Evolutionary conservation across 768 basidiomycete genomes (phyloP), one percentile per base, ranked within the genome.

Genomic region (Brasilioporus rufonigricans): DNA sequence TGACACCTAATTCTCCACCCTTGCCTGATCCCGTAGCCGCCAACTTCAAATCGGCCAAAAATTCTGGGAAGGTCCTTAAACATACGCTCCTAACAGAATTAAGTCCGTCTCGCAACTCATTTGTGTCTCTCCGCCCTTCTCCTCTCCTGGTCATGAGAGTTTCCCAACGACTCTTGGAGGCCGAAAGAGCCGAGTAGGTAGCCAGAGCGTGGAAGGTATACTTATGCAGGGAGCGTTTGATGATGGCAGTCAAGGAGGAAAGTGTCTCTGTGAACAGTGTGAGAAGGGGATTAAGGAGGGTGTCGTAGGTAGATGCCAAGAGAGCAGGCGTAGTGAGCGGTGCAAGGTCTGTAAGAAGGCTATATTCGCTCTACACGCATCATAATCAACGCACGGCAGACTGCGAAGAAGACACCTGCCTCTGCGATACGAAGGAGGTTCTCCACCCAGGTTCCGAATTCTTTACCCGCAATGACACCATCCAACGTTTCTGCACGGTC

Each of bases 41-140:
- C 56, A 85, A 67, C 67, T 90, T 90, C 63, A 93, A 71, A 65
- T 93, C 89, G 18, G 84, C 89, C 44, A 93, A 67, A 59, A 89
- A 87, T 62, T 93, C 91, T 0, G 91, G 91, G 67, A 93, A 93
- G 48, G 87, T 91, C 43, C 91, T 77, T 55, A 93, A 69, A 63
- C 89, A 91, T 1, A 91, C 76, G 1, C 79, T 82, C 14, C 87
- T 75, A 11, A 93, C 73, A 6, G 80, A 72, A 48, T 83, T 81
- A 8, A 89, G 62, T 0, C 83, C 85, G 10, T 93, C 91, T 61
- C 82, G 86, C 44, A 89, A 69, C 61, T 90, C 90, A 60, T 91
- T 91, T 24, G 73, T 73, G 27, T 79, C 80, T 53, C 72, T 74
- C 23, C 72, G 65, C 61, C 74, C 57, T 31, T 79, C 65, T 23